These are phyloP conservation scores for Sarocladium oryzae DNA, from an alignment of 2,329 filamentous ascomycete species.

Conservation along the genomic window DNA sequence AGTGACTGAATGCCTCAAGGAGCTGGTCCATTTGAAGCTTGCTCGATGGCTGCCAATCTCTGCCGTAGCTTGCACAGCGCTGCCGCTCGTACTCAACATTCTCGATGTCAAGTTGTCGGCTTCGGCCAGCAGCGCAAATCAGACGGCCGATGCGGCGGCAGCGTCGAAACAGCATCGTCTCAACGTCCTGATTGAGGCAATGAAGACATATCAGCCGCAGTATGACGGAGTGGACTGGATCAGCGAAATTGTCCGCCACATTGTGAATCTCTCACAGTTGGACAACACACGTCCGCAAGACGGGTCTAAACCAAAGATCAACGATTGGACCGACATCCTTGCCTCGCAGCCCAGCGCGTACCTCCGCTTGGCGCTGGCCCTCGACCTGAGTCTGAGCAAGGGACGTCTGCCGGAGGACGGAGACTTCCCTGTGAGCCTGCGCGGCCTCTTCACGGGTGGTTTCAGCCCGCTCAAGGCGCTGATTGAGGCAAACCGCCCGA, in stretches of 20 bases:
- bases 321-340: conserved; percentile 36
- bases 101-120: conserved; percentile 27
- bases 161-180: conserved; percentile 37
- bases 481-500: conserved; percentile 20
- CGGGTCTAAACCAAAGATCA: conserved; percentile 19
- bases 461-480: conserved; percentile 28
- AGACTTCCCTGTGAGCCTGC: conserved; percentile 33
- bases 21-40: conserved; percentile 37
- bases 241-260: conserved; percentile 35
- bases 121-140: conserved; percentile 18
- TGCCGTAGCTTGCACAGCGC: conserved; percentile 29
- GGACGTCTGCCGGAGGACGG: conserved; percentile 32
- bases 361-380: conserved; percentile 35
- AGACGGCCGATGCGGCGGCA: conserved; percentile 25
- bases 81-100: conserved; percentile 27
- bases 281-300: conserved; percentile 19
- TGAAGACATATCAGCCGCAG: conserved; percentile 38
- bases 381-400: conserved; percentile 37
- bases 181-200: conserved; percentile 37
- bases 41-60: conserved; percentile 41
- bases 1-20: conserved; percentile 39
- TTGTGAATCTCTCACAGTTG: conserved; percentile 34
- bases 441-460: conserved; percentile 29
- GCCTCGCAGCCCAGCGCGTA: conserved; percentile 33
- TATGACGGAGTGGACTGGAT: conserved; percentile 41